Evolutionary conservation across 2,329 filamentous ascomycete species (phyloP), one percentile per base, ranked within the genome.

Genomic region (Alternaria rosae): DNA sequence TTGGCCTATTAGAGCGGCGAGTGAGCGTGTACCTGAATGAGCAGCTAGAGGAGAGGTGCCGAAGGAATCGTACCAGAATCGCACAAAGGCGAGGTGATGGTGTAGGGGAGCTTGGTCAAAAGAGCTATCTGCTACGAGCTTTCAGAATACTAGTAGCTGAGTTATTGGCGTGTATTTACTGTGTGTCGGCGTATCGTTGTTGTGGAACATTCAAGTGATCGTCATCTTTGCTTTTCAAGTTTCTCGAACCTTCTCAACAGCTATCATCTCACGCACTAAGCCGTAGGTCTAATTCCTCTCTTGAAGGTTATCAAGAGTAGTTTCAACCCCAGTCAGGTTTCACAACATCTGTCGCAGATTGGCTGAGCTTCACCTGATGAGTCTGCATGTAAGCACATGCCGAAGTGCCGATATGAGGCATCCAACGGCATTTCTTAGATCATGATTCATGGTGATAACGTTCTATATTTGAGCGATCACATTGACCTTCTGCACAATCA

Each of bases 401-500:
- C 57, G 61, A 64, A 50, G 32, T 61, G 61, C 61, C 60, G 57
- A 65, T n/a, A 43, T 3, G 8, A 32, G 23, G 47, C 45, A 53
- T 38, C 21, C 23, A 20, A 20, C 58, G 32, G 47, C 54, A 42
- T 53, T 11, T 32, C 15, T 32, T 28, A 7, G 6, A 41, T 53
- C 6, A 20, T n/a, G 9, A 20, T 38, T 53, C 21, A 38, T 12
- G 6, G 3, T 10, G 20, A 48, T 6, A 44, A 20, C 38, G 26
- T 43, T 35, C 17, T 26, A n/a, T 17, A n/a, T 32, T 21, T 23
- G 30, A 20, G 6, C 41, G 30, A 13, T 43, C 15, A n/a, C 7
- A 51, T 45, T 44, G 17, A 42, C 11, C 21, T 4, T 35, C 25
- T 11, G 23, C 28, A 11, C 43, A 23, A 42, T n/a, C 17, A 26